Base-by-base conservation (phyloP, 352 stramenopile species). In the Thalassiosira hispida region DNA sequence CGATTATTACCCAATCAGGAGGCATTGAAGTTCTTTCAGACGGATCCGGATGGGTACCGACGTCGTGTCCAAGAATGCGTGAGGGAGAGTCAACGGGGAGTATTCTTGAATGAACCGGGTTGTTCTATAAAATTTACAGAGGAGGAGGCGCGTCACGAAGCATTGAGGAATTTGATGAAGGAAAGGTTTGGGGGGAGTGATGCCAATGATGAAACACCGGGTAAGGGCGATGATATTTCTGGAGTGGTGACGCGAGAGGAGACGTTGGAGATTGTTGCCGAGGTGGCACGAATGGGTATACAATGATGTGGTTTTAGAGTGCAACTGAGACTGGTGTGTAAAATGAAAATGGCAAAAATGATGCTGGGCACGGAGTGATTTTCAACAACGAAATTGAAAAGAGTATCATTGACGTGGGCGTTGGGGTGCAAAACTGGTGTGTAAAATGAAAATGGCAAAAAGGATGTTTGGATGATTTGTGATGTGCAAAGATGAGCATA, bases 91-190 rank as follows among this genome's bases (percentile, higher is more conserved):
- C 95, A 98, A 49, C 94, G 96, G 81, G 93, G 90, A 51, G 92
- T 98, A 22, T 98, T 97, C 87, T 94, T 95, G 47, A 98, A 98
- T 79, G 94, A 97, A 25, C 90, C 94, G 33, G 92, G 90, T 38
- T 97, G 95, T 29, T 98, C 79, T 5, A 77, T 86, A 8, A 73
- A 74, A 60, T 91, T 92, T 47, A 88, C 76, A 0, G 80, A 94
- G 72, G 89, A 92, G 40, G 22, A 83, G n/a, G 56, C 83, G 0
- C 53, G 20, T 40, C 84, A 93, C 74, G 78, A 87, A 51, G 75
- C 87, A 18, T 79, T 93, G 75, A 56, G 78, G n/a, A 77, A 87
- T 72, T 74, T 91, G 57, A 74, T 93, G 64, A 88, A 86, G 33
- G 66, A 86, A 66, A 70, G 84, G 14, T 85, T 91, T 69, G 47